These are phyloP conservation scores for Babesia gibsoni DNA, from an alignment of 169 alveolate genomes.

Conservation along the genomic window DNA sequence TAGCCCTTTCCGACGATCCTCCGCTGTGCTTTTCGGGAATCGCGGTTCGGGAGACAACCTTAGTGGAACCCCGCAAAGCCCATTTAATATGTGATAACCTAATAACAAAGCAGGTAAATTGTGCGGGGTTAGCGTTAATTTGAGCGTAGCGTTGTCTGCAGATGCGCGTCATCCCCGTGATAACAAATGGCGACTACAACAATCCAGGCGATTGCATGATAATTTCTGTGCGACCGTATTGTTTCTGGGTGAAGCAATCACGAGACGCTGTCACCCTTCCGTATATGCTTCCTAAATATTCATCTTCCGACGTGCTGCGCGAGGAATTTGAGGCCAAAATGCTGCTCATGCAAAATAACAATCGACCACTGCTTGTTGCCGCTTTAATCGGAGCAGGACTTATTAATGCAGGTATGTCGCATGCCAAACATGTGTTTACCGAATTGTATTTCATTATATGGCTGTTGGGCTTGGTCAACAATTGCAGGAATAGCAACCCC, in stretches of 20 bases:
- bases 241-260: constrained; percentile 35
- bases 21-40: constrained; percentile 25
- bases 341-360: constrained; percentile 45
- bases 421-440: background rate
- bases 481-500: too few relatives aligned
- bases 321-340: constrained; percentile 57
- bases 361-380: constrained; percentile 46
- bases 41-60: constrained; percentile 17
- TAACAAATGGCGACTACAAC: background rate
- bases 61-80: constrained; percentile 31
- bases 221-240: constrained; percentile 49
- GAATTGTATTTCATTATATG: too few relatives aligned
- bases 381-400: constrained; percentile 37
- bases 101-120: constrained; percentile 46
- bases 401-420: constrained; percentile 36
- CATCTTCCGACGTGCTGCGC: constrained; percentile 38
- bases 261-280: constrained; percentile 27
- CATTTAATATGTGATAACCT: constrained; percentile 53
- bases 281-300: constrained; percentile 62
- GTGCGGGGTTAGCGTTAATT: background rate
- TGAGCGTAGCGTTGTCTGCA: constrained; percentile 30
- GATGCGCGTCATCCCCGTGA: constrained; percentile 55
- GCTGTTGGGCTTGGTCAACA: too few relatives aligned
- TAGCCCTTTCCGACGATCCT: constrained; percentile 27
- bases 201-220: constrained; percentile 30